Conservation (phyloP, 148 eudicot genomes). For the Salicornia ramosissima region DNA sequence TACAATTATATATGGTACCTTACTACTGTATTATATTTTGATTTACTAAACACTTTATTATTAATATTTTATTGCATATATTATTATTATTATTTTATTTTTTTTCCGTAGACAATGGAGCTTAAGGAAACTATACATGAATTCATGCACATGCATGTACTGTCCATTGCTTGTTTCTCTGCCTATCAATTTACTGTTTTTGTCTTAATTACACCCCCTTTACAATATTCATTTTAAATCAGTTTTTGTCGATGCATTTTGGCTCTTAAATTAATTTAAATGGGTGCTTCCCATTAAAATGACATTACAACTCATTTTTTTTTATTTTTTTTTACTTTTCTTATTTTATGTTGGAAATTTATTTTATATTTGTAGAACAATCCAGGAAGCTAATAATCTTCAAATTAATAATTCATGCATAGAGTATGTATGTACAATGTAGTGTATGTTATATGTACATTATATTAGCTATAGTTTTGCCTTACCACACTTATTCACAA, state of each 20-base stretch:
- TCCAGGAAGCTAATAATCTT: conserved; percentile 25
- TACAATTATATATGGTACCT: conserved; percentile 1
- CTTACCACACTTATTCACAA: not conserved
- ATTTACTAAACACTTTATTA: too few species aligned
- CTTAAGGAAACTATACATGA: not conserved
- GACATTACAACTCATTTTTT: conserved; percentile 24
- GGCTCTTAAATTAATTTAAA: conserved; percentile 6
- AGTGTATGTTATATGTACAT: too few species aligned
- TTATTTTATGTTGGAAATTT: not conserved
- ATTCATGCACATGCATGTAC: conserved; percentile 10
- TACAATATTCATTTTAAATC: not conserved
- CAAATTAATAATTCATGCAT: conserved; percentile 17
- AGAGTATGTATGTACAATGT: conserved; percentile 11
- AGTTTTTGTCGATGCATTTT: conserved; percentile 8
- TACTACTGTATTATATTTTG: too few species aligned
- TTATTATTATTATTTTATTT: not conserved
- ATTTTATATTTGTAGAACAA: conserved; percentile 15
- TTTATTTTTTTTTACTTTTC: not conserved
- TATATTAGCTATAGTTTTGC: too few species aligned
- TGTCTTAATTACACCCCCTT: too few species aligned
- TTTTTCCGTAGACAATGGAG: not conserved
- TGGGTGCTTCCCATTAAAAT: conserved; percentile 5
- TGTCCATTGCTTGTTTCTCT: conserved; percentile 14
- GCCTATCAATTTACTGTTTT: conserved; percentile 3
- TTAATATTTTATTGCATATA: not conserved